Conservation (phyloP, 768 basidiomycete species). For the Trametes meyenii region DNA sequence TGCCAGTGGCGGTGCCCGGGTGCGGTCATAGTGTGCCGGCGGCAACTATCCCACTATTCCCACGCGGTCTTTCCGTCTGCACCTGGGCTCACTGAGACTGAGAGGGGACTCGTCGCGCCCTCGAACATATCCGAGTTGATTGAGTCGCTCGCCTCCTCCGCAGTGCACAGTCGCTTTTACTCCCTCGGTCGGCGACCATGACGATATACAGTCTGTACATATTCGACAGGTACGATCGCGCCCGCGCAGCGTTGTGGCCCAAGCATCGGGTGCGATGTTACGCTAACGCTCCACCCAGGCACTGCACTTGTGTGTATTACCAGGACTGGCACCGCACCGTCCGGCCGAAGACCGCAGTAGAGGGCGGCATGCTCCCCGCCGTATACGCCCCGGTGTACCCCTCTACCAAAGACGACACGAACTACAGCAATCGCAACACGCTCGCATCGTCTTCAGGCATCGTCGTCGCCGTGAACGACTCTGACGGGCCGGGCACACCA, state of each 20-base stretch:
- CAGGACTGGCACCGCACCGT: constrained; percentile 91
- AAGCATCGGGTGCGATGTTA: neutral
- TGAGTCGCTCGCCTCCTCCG: neutral
- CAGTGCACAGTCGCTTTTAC: neutral
- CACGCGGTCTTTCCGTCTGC: neutral
- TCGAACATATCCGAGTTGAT: too few relatives aligned
- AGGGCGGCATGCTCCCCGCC: constrained; percentile 75
- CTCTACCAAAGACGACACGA: constrained; percentile 36
- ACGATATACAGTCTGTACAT: constrained; percentile 93
- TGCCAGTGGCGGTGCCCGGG: too few relatives aligned
- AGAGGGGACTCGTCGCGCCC: too few relatives aligned
- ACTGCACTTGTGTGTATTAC: constrained; percentile 92
- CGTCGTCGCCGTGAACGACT: constrained; percentile 60
- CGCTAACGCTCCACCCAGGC: constrained; percentile 48
- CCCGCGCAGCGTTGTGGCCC: neutral
- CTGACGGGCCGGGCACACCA: constrained; percentile 25
- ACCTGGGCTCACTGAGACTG: too few relatives aligned
- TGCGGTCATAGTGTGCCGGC: too few relatives aligned
- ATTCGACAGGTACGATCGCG: constrained; percentile 71
- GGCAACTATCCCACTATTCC: neutral
- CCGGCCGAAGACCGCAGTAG: constrained; percentile 69
- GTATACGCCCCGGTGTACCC: constrained; percentile 72
- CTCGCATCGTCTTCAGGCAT: constrained; percentile 66
- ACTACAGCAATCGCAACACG: constrained; percentile 51
- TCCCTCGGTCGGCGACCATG: constrained; percentile 45